Evolutionary conservation across 176 grass and related monocot genomes (phyloP).

Genomic region (Alopecurus myosuroides): DNA sequence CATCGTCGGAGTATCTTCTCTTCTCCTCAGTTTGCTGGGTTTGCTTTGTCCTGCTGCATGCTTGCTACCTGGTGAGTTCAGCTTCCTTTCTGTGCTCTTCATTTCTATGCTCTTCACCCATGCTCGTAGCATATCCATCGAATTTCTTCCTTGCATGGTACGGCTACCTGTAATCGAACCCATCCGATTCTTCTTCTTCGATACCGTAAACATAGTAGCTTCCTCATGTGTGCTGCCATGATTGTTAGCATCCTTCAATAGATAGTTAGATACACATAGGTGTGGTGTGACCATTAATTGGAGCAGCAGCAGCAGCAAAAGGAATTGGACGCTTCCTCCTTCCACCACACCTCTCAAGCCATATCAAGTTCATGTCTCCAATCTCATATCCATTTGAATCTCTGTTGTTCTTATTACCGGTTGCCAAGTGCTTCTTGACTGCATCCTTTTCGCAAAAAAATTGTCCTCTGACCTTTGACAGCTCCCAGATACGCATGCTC

Average conservation of each 20-base stretch:
- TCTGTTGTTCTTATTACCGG: not conserved
- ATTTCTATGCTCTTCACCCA: not conserved
- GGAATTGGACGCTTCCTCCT: not conserved
- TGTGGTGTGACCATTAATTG: not conserved
- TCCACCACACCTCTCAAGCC: not conserved
- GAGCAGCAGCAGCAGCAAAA: not conserved
- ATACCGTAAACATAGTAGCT: not conserved
- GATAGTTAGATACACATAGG: not conserved
- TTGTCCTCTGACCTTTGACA: not conserved
- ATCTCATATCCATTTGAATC: not conserved
- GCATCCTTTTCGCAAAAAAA: not conserved
- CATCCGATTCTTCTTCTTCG: too few species aligned
- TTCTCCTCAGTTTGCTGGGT: not conserved
- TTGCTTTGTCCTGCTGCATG: slow-evolving; percentile 15
- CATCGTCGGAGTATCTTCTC: not conserved
- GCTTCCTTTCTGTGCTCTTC: not conserved
- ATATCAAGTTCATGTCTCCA: not conserved
- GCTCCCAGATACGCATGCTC: not conserved
- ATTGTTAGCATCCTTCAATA: not conserved
- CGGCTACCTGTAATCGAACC: too few species aligned
- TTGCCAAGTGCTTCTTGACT: not conserved
- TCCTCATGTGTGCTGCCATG: not conserved
- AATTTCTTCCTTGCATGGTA: too few species aligned
- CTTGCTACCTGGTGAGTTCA: slow-evolving; percentile 28
- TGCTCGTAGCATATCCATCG: too few species aligned